A percentile compares a stretch with the other conserved stretches of the same genome.
These are phyloP conservation scores for Candolleomyces efflorescens DNA, from an alignment of 768 basidiomycete genomes.

Conservation along the genomic window DNA sequence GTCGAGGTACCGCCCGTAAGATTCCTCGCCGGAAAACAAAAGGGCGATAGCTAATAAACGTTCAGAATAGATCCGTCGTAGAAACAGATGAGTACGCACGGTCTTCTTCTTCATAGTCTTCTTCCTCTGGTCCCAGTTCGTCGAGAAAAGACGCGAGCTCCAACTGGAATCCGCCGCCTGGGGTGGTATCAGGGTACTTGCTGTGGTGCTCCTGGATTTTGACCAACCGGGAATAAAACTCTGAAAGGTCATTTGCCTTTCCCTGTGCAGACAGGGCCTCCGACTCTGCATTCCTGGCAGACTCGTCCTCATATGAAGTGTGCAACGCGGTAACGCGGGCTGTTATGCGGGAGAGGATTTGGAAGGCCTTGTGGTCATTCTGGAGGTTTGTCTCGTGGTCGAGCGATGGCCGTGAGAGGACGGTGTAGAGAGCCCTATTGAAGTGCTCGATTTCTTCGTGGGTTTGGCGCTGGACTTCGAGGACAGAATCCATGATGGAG, in stretches of 20 bases:
- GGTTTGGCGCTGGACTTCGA: slow-evolving; percentile 92
- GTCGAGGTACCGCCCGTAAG: slow-evolving; percentile 93
- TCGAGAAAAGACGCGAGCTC: slow-evolving; percentile 82
- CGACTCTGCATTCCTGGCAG: slow-evolving; percentile 64
- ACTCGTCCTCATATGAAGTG: slow-evolving; percentile 74
- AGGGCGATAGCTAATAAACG: slow-evolving; percentile 59
- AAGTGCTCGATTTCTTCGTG: slow-evolving; percentile 96
- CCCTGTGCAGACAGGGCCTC: slow-evolving; percentile 54
- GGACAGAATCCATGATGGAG: slow-evolving; percentile 77
- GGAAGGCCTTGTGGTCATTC: slow-evolving; percentile 85
- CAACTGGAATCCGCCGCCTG: slow-evolving; percentile 69
- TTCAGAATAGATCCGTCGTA: slow-evolving; percentile 4
- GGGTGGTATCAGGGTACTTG: slow-evolving; percentile 88
- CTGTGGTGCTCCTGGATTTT: slow-evolving; percentile 96
- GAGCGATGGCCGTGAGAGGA: slow-evolving; percentile 65
- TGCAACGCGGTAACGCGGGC: slow-evolving; percentile 63
- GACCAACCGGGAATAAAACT: slow-evolving; percentile 94
- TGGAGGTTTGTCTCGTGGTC: slow-evolving; percentile 64
- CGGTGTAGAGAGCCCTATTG: slow-evolving; percentile 79
- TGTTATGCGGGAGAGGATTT: slow-evolving; percentile 82
- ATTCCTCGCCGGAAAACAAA: slow-evolving; percentile 95
- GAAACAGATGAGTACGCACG: slow-evolving; percentile 43
- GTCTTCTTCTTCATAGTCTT: slow-evolving; percentile 81
- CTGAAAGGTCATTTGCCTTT: slow-evolving; percentile 72
- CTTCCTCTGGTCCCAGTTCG: slow-evolving; percentile 70